Evolutionary conservation across 2,329 filamentous ascomycete genomes (phyloP).

Genomic region (Penicillium sp.): DNA sequence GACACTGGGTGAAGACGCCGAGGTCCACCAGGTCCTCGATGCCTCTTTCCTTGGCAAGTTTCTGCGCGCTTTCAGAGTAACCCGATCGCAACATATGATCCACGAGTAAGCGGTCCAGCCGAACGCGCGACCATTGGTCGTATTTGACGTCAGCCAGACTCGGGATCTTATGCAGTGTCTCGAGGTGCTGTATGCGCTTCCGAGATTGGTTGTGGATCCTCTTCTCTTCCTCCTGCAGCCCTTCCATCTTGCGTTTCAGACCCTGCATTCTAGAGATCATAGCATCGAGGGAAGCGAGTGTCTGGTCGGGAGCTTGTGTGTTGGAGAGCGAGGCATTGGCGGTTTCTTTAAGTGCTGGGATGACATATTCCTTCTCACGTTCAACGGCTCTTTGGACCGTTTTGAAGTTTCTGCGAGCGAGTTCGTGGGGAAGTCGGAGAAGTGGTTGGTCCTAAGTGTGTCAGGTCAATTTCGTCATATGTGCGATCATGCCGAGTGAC

Average conservation of each 20-base stretch:
- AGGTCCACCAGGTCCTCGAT: conserved; percentile 85
- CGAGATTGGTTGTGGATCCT: conserved; percentile 73
- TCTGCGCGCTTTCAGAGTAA: conserved; percentile 74
- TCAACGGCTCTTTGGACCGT: conserved; percentile 58
- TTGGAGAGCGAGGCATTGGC: conserved; percentile 66
- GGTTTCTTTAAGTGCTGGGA: conserved; percentile 53
- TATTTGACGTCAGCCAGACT: conserved; percentile 90
- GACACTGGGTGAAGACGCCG: conserved; percentile 82
- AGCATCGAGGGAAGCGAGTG: conserved; percentile 77
- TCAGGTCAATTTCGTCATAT: conserved; percentile 11
- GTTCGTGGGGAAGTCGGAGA: conserved; percentile 87
- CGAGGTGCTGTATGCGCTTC: conserved; percentile 77
- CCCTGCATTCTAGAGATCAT: conserved; percentile 85
- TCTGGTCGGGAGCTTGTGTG: conserved; percentile 64
- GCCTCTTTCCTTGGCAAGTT: conserved; percentile 71
- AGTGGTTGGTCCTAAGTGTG: conserved; percentile 80
- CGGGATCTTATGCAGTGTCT: conserved; percentile 76
- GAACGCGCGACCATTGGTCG: conserved; percentile 80
- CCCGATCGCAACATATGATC: conserved; percentile 88
- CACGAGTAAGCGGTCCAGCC: conserved; percentile 83
- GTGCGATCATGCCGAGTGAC: conserved; percentile 11
- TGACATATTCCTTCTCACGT: conserved; percentile 49
- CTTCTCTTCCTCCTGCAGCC: conserved; percentile 76
- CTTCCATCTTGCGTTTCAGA: conserved; percentile 82
- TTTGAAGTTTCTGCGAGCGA: conserved; percentile 92